These are phyloP conservation scores for Pseudisothecium myosuroides DNA, from an alignment of 225 moss, liverwort and hornwort genomes.

Conservation along the genomic window DNA sequence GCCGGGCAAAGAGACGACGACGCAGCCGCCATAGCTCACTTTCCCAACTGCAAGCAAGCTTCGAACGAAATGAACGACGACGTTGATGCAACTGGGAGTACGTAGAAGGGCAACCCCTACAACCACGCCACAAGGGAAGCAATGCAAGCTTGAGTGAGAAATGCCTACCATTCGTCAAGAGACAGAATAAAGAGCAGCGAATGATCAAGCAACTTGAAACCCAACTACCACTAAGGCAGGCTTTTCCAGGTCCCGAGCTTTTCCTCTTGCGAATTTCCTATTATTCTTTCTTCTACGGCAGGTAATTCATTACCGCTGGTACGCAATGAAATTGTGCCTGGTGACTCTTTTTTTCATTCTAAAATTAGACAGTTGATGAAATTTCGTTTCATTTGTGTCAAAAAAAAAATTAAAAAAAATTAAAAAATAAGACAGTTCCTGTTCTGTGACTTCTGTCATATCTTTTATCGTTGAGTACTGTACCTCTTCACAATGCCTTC, in stretches of 20 bases:
- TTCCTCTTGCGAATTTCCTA: background rate
- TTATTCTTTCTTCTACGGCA: background rate
- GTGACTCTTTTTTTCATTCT: background rate
- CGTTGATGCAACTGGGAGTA: background rate
- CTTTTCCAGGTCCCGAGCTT: background rate
- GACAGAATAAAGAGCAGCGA: background rate
- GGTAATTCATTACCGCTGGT: background rate
- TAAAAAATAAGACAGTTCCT: background rate
- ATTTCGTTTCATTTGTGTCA: too few relatives aligned
- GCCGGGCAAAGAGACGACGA: background rate
- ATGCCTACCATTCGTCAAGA: background rate
- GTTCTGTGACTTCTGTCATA: background rate
- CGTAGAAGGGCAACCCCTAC: background rate
- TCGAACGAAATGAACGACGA: background rate
- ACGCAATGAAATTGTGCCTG: background rate
- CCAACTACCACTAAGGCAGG: background rate
- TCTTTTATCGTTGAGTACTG: background rate
- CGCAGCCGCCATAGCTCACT: slow-evolving; percentile 9
- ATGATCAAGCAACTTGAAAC: background rate
- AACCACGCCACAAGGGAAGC: background rate
- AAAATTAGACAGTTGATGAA: background rate
- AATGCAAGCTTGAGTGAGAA: background rate
- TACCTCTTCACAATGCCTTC: background rate
- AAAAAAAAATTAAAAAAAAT: too few relatives aligned
- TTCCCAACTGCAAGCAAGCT: background rate